A percentile compares a stretch with the other conserved stretches of the same genome.
phyloP scores from a whole-genome alignment of 306 rosid genomes.

The Styphnolobium japonicum region DNA sequence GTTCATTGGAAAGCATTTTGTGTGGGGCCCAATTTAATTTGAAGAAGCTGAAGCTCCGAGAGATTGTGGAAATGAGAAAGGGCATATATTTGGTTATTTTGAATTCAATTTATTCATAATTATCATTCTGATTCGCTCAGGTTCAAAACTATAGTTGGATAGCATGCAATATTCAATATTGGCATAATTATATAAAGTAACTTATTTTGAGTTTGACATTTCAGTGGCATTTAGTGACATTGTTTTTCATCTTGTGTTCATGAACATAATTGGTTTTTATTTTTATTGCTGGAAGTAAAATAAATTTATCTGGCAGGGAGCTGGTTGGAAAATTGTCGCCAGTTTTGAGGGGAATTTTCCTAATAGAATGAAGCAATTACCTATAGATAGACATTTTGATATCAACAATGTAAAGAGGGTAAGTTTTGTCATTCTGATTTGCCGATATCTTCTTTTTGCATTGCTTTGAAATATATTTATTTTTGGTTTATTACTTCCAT shows the following conservation, averaged over 20 bases:
- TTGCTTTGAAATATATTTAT: not conserved
- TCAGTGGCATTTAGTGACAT: not conserved
- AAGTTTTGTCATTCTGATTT: conserved; percentile 25
- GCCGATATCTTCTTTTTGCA: not conserved
- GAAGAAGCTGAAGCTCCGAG: not conserved
- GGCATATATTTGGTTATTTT: conserved; percentile 13
- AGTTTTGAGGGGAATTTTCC: conserved; percentile 97
- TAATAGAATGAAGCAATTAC: conserved; percentile 91
- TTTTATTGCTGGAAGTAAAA: not conserved
- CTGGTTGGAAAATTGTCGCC: conserved; percentile 99
- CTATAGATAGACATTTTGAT: conserved; percentile 94
- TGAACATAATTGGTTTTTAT: not conserved
- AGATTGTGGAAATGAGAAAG: conserved; percentile 3
- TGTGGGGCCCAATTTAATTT: not conserved
- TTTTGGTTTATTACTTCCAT: not conserved
- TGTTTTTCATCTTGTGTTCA: not conserved
- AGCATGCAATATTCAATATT: not conserved
- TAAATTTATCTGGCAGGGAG: conserved; percentile 61
- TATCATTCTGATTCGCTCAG: not conserved
- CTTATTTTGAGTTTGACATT: not conserved
- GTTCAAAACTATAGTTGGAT: not conserved
- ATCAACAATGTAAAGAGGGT: conserved; percentile 97
- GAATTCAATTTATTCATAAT: not conserved
- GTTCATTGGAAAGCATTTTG: not conserved
- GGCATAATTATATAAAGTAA: not conserved